Percentiles rank a stretch among this genome's conserved stretches.
Evolutionary conservation across 1,284 basidiomycete species (phyloP).

Genomic region (Schizopora paradoxa): DNA sequence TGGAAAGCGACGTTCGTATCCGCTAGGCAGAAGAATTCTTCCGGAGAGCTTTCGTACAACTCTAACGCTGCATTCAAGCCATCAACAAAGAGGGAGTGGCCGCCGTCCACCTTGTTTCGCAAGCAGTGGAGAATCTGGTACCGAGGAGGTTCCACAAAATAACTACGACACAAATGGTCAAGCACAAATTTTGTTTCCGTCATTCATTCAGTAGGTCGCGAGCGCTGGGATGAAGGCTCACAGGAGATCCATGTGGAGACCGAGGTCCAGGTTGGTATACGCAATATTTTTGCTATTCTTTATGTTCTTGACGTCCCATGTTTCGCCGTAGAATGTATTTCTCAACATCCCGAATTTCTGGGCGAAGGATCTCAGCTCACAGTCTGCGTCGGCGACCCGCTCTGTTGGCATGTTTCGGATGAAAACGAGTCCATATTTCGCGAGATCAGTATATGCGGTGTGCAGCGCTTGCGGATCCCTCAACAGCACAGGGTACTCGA

Average conservation of each 20-base stretch:
- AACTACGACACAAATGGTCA: constrained; percentile 41
- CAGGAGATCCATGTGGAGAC: constrained; percentile 90
- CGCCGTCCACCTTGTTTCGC: constrained; percentile 78
- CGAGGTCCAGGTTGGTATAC: constrained; percentile 88
- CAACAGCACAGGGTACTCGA: constrained; percentile 43
- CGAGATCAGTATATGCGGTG: constrained; percentile 49
- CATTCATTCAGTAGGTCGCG: background rate
- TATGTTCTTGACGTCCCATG: constrained; percentile 87
- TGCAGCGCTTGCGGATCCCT: constrained; percentile 41
- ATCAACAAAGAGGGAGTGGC: constrained; percentile 87
- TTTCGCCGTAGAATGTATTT: constrained; percentile 85
- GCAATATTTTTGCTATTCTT: constrained; percentile 85
- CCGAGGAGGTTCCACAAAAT: constrained; percentile 85
- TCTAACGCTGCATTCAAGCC: constrained; percentile 61
- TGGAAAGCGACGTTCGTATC: constrained; percentile 75
- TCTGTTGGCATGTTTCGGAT: constrained; percentile 53
- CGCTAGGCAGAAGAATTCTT: constrained; percentile 57
- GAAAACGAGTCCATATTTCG: constrained; percentile 51
- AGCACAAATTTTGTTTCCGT: background rate
- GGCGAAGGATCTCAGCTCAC: constrained; percentile 65
- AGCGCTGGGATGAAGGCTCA: constrained; percentile 35
- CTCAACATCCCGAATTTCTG: constrained; percentile 71
- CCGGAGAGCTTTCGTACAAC: constrained; percentile 47
- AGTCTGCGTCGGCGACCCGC: constrained; percentile 48
- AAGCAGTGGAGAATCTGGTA: constrained; percentile 92